Base-by-base conservation (phyloP, 2,329 filamentous ascomycete species). In the Botrytis paeoniae region DNA sequence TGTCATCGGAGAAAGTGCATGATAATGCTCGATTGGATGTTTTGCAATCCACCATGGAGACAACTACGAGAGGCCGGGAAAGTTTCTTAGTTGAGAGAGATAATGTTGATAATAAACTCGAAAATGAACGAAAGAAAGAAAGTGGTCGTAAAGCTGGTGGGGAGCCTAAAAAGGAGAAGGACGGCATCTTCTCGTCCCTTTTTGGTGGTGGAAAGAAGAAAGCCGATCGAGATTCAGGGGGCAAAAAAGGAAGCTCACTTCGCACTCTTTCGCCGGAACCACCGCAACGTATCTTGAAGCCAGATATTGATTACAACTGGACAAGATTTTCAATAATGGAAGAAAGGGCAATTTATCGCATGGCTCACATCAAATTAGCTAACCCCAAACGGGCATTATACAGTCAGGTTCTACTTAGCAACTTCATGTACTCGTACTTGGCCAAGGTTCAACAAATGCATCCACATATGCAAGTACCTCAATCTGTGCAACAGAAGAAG, bases 381-480 rank as follows among this genome's bases (percentile, higher is more conserved):
- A 98, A 99, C 80, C 96, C 96, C 54, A 91, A 95, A 62, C 91
- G 96, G 72, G 93, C 95, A 59, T 84, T 99, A 69, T 92, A 97
- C 80, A 98, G 95, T 74, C 96, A 99, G 82, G 96, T 99, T 35
- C 86, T 99, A 74, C 88, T 99, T 77, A 98, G 95, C 83, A 99
- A 99, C 82, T 99, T 99, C 83, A 99, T 99, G 96, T 99, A 99
- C 84, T 96, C 94, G 73, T 99, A 99, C 82, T 88, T 99, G 76
- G 96, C 96, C 75, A 99, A 98, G 82, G 96, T 99, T 63, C 96
- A 99, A 83, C 94, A 97, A 79, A 98, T 98, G 93, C 96, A 99
- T 82, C 96, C 96, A 61, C 93, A 97, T 80, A 93, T 98, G 83
- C 93, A 97, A 79, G 91, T 97, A 61, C 93, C 93, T n/a, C 89